Percentiles rank a stretch among this genome's conserved stretches.
Evolutionary conservation across 2,329 filamentous ascomycete genomes (phyloP).

Genomic region (Torrubiellomyces zombiae): DNA sequence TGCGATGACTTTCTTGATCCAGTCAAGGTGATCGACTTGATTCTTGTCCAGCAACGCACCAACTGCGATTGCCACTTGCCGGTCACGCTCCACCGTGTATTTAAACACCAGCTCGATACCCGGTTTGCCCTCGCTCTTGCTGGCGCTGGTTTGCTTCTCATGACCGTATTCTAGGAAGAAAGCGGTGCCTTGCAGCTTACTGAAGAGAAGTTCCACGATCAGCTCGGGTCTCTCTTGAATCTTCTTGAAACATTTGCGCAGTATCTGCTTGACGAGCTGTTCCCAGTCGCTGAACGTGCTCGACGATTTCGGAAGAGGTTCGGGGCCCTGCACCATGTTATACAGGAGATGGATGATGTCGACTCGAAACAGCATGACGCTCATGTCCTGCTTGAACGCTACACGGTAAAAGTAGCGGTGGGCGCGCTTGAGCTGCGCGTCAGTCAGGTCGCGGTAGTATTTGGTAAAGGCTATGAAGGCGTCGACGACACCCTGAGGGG

Average conservation of each 20-base stretch:
- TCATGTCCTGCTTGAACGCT: slow-evolving; percentile 87
- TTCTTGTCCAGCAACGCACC: slow-evolving; percentile 66
- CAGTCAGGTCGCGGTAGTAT: slow-evolving; percentile 65
- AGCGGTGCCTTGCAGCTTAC: slow-evolving; percentile 68
- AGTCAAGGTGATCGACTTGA: slow-evolving; percentile 58
- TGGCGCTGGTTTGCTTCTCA: slow-evolving; percentile 61
- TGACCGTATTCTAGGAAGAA: slow-evolving; percentile 85
- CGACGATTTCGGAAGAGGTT: slow-evolving; percentile 50
- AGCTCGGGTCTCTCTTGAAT: slow-evolving; percentile 72
- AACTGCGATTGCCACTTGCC: slow-evolving; percentile 66
- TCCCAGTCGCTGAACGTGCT: slow-evolving; percentile 78
- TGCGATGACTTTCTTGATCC: slow-evolving; percentile 58
- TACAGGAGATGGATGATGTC: slow-evolving; percentile 83
- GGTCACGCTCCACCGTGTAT: slow-evolving; percentile 46
- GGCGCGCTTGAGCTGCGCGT: slow-evolving; percentile 70
- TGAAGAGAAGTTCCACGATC: slow-evolving; percentile 85
- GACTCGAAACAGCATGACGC: slow-evolving; percentile 73
- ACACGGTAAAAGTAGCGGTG: slow-evolving; percentile 90
- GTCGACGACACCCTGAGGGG: slow-evolving; percentile 70
- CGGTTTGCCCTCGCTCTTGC: slow-evolving; percentile 43
- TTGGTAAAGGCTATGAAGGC: slow-evolving; percentile 69
- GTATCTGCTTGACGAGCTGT: slow-evolving; percentile 68
- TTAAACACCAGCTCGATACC: slow-evolving; percentile 76
- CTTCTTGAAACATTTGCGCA: slow-evolving; percentile 69
- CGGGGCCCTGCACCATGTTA: slow-evolving; percentile 79